Conservation (phyloP, 2,329 filamentous ascomycete genomes). For the Pseudogymnoascus sp. region DNA sequence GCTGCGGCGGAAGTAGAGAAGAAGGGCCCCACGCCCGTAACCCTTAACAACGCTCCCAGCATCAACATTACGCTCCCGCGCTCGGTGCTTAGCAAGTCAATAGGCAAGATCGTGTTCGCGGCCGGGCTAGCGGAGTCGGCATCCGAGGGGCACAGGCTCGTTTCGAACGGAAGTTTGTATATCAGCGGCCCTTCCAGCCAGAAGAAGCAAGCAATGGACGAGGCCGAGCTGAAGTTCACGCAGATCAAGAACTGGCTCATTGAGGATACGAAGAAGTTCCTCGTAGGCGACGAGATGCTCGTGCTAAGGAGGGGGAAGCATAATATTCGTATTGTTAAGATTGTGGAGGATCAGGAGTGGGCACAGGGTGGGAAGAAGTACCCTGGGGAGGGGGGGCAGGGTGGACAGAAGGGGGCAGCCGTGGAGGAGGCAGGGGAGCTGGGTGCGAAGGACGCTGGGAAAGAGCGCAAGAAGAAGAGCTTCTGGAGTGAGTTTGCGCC, state of each 20-base stretch:
- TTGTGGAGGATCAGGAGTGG: conserved; percentile 52
- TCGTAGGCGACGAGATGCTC: conserved; percentile 50
- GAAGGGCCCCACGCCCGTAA: conserved; percentile 15
- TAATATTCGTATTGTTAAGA: conserved; percentile 54
- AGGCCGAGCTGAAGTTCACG: conserved; percentile 51
- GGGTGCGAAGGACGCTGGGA: neutral
- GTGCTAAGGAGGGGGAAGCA: conserved; percentile 58
- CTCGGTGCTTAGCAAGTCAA: conserved; percentile 49
- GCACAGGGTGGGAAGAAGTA: conserved; percentile 41
- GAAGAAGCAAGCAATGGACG: conserved; percentile 36
- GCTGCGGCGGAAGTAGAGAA: conserved; percentile 1
- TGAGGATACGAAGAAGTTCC: conserved; percentile 50
- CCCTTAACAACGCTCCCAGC: conserved; percentile 41
- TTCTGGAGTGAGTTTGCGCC: conserved; percentile 10
- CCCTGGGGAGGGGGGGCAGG: conserved; percentile 33
- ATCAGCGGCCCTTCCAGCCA: conserved; percentile 47
- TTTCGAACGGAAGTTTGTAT: conserved; percentile 50
- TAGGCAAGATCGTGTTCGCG: conserved; percentile 53
- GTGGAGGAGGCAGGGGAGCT: neutral
- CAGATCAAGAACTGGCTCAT: conserved; percentile 53
- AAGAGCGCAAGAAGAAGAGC: conserved; percentile 8
- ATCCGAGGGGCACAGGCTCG: conserved; percentile 53
- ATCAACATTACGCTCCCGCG: conserved; percentile 53
- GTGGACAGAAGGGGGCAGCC: neutral
- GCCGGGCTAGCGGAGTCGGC: conserved; percentile 50